Conservation (phyloP, 352 stramenopile species). For the Globisporangium nodosum region DNA sequence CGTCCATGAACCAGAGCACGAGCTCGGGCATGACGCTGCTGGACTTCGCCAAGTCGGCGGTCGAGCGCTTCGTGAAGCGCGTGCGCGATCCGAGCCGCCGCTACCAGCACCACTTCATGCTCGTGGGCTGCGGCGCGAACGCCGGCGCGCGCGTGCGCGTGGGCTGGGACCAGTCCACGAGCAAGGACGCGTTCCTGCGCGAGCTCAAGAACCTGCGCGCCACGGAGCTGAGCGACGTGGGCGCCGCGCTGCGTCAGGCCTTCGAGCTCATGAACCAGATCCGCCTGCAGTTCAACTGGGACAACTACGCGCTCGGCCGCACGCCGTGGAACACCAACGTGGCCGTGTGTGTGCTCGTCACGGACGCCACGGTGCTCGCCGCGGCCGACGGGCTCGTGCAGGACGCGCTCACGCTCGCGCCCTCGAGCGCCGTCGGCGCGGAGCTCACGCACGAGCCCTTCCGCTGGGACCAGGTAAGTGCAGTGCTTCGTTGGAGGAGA, state of each 20-base stretch:
- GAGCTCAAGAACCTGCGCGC: constrained; percentile 83
- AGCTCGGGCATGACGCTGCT: constrained; percentile 86
- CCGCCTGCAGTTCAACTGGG: constrained; percentile 83
- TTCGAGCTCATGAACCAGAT: constrained; percentile 90
- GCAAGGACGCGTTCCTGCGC: constrained; percentile 74
- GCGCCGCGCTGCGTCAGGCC: constrained; percentile 62
- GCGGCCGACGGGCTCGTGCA: constrained; percentile 63
- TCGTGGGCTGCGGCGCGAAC: constrained; percentile 67
- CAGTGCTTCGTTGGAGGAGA: background rate
- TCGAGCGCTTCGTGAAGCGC: constrained; percentile 86
- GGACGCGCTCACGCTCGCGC: constrained; percentile 67
- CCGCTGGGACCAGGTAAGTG: constrained; percentile 69
- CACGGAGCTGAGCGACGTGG: constrained; percentile 75
- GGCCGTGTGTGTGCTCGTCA: constrained; percentile 73
- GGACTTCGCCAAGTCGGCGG: constrained; percentile 85
- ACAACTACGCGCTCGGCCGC: constrained; percentile 78
- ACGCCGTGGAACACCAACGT: constrained; percentile 84
- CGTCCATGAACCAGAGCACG: constrained; percentile 89
- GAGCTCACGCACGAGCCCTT: constrained; percentile 82
- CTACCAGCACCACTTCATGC: constrained; percentile 88
- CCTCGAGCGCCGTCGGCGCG: constrained; percentile 54
- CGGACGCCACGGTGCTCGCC: constrained; percentile 72
- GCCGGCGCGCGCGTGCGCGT: constrained; percentile 64
- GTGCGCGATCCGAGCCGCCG: constrained; percentile 73
- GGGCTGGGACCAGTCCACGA: constrained; percentile 82